Evolutionary conservation across 1,284 basidiomycete genomes (phyloP), one percentile per base, ranked within the genome.

Genomic region (Cutaneotrichosporon sp.): DNA sequence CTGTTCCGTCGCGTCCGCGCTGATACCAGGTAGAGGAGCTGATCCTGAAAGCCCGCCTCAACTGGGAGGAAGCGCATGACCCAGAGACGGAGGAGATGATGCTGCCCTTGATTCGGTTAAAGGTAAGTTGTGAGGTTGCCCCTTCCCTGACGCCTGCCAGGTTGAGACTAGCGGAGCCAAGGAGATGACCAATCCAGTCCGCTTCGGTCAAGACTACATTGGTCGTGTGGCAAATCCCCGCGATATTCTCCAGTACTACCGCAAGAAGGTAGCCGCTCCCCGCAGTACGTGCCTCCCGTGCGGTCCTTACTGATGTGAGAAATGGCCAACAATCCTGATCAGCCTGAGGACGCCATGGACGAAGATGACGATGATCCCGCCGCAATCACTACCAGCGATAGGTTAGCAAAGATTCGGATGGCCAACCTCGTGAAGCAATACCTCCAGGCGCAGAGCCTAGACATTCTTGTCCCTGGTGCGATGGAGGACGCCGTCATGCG

Each of bases 181-280:
- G 52, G 88, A 90, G 61, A 90, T 91, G 77, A 89, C 87, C 43
- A 99, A 99, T 71, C 90, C 93, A 12, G 87, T 94, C 46, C 86
- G 94, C 8, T 97, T 99, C 69, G 94, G 96, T 0, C 92, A 96
- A 71, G 90, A 96, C 69, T 97, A 96, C 72, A 82, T 86, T 54
- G 90, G 89, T 2, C 82, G 82, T 20, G 83, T 98, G 14, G 96
- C 94, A 10, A 99, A 99, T 68, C 93, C 94, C 6, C 83, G 89
- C 34, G 93, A 97, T 65, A 82, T 94, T 25, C 82, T 98, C 26
- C 81, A 90, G 42, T 97, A 97, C 75, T 86, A 93, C 69, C 84
- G 88, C 17, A 81, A 85, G 42, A 93, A 88, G 72, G 86, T 85
- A 65, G 65, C 76, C 24, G 76, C 79, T 2, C 70, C 67, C 39